Evolutionary conservation across 2,329 filamentous ascomycete genomes (phyloP).

Genomic region (Aspergillus udagawae): DNA sequence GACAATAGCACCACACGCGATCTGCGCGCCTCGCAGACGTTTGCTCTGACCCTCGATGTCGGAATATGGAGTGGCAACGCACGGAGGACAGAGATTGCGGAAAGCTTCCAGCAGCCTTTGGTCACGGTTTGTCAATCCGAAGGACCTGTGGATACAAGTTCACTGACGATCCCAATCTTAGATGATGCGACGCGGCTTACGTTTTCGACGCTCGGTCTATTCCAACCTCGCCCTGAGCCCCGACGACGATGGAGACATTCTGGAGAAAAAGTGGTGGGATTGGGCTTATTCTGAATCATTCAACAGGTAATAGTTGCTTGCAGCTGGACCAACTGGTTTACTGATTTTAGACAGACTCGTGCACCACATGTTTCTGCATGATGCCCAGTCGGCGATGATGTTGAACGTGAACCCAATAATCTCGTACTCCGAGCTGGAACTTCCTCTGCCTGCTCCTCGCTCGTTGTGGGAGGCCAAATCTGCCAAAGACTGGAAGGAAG

Average conservation of each 20-base stretch:
- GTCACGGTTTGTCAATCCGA: slow-evolving; percentile 37
- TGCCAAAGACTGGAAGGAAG: slow-evolving; percentile 61
- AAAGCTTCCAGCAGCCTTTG: slow-evolving; percentile 54
- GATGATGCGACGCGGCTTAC: slow-evolving; percentile 55
- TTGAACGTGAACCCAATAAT: slow-evolving; percentile 62
- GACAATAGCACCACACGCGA: slow-evolving; percentile 52
- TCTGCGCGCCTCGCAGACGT: slow-evolving; percentile 50
- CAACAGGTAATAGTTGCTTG: slow-evolving; percentile 48
- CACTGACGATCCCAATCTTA: slow-evolving; percentile 11
- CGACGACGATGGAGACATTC: slow-evolving; percentile 52
- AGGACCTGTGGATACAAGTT: not conserved
- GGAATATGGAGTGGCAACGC: slow-evolving; percentile 58
- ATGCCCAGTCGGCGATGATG: slow-evolving; percentile 65
- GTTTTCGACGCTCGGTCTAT: slow-evolving; percentile 56
- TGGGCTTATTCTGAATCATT: slow-evolving; percentile 65
- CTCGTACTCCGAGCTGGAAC: slow-evolving; percentile 64
- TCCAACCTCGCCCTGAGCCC: slow-evolving; percentile 48
- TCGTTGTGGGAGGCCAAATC: slow-evolving; percentile 63
- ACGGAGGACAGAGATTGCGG: slow-evolving; percentile 57
- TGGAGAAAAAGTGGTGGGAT: slow-evolving; percentile 62
- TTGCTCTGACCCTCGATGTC: slow-evolving; percentile 48
- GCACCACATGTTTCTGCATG: slow-evolving; percentile 62
- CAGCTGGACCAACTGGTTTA: slow-evolving; percentile 4
- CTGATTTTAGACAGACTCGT: slow-evolving; percentile 43
- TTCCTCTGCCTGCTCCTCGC: slow-evolving; percentile 60